Evolutionary conservation across 108 stramenopile genomes (phyloP).

Genomic region (Schizochytrium sp.): DNA sequence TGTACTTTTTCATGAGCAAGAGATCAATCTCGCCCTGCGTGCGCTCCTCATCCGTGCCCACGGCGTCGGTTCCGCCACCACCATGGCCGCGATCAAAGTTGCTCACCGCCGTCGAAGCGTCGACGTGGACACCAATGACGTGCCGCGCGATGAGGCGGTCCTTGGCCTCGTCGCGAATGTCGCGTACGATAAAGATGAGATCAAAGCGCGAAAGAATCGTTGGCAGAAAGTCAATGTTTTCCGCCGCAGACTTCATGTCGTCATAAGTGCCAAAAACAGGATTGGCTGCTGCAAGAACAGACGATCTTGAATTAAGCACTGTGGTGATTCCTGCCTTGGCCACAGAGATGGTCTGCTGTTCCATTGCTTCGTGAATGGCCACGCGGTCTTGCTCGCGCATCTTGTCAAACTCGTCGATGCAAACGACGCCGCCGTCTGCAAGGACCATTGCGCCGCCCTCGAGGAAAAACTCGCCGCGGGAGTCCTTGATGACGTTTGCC

Average conservation of each 20-base stretch:
- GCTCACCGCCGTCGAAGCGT: constrained; percentile 26
- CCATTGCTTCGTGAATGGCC: constrained; percentile 99
- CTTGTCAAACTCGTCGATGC: constrained; percentile 97
- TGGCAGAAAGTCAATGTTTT: constrained; percentile 97
- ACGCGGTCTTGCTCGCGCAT: constrained; percentile 94
- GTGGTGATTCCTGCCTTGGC: constrained; percentile 98
- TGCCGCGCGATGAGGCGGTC: constrained; percentile 89
- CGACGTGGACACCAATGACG: constrained; percentile 91
- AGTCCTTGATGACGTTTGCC: constrained; percentile 77
- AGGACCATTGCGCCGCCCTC: constrained; percentile 99
- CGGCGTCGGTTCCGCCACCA: background rate
- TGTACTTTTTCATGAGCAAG: constrained; percentile 89
- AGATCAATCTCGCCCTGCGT: constrained; percentile 76
- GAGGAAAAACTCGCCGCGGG: constrained; percentile 89
- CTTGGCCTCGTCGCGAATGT: constrained; percentile 85
- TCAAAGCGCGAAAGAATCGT: constrained; percentile 96
- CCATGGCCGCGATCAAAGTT: background rate
- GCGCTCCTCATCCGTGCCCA: constrained; percentile 29
- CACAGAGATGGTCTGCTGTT: constrained; percentile 98
- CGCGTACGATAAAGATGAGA: constrained; percentile 93
- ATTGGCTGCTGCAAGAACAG: constrained; percentile 96
- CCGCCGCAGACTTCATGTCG: constrained; percentile 82
- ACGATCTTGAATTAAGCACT: constrained; percentile 77
- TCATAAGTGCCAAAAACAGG: constrained; percentile 97
- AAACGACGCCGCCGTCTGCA: constrained; percentile 96